These are phyloP conservation scores for Elaeagnus macrophylla DNA, from an alignment of 306 rosid genomes.

Conservation along the genomic window DNA sequence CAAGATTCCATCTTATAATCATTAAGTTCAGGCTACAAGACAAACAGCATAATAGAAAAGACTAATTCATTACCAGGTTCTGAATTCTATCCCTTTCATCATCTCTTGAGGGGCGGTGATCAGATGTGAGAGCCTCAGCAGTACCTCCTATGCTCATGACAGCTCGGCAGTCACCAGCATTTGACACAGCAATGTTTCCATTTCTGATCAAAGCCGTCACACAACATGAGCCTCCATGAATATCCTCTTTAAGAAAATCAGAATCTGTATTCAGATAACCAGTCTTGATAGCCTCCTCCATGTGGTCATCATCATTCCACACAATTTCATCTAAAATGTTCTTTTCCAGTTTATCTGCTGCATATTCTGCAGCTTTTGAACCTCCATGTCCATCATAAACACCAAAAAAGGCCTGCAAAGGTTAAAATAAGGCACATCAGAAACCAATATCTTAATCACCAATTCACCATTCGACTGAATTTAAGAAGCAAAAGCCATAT, in stretches of 20 bases:
- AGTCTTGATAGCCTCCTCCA: too few species aligned
- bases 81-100: conserved; percentile 36
- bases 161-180: conserved; percentile 36
- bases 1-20: not conserved
- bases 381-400: conserved; percentile 46
- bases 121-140: conserved; percentile 21
- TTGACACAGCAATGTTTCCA: conserved; percentile 28
- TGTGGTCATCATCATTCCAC: conserved; percentile 4
- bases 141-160: conserved; percentile 29
- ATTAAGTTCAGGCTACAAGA: not conserved
- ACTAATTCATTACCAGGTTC: conserved; percentile 14
- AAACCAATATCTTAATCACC: not conserved
- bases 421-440: not conserved
- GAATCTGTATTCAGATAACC: too few species aligned
- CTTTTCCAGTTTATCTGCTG: conserved; percentile 31
- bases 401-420: conserved; percentile 30
- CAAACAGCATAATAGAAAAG: not conserved
- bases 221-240: conserved; percentile 20
- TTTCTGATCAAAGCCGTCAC: conserved; percentile 30
- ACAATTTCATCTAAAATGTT: conserved; percentile 24
- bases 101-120: conserved; percentile 26
- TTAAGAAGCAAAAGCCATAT: not conserved
- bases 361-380: conserved; percentile 29
- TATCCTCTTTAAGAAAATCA: conserved; percentile 14
- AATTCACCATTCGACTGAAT: not conserved